phyloP scores from a whole-genome alignment of 225 moss, liverwort and hornwort species.

The Physcomitrellopsis africana region DNA sequence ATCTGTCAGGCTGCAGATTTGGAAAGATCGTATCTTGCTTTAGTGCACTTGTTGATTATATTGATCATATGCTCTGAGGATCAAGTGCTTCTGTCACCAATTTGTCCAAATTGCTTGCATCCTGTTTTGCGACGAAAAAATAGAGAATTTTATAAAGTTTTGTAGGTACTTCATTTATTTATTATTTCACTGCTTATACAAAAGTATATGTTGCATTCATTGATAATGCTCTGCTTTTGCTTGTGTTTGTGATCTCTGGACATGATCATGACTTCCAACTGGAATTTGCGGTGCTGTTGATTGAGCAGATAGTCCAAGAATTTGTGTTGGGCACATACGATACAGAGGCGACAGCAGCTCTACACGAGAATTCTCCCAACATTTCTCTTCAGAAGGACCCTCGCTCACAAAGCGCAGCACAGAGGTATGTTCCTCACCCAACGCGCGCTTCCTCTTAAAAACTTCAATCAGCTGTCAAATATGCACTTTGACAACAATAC shows the following conservation, averaged over 20 bases:
- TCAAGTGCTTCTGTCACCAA: background rate
- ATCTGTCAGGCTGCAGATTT: background rate
- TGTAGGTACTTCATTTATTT: background rate
- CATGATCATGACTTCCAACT: background rate
- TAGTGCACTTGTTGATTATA: background rate
- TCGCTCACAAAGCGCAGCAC: slow-evolving; percentile 69
- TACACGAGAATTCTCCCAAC: slow-evolving; percentile 53
- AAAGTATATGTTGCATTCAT: background rate
- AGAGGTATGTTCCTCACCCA: slow-evolving; percentile 40
- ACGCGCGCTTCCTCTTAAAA: background rate
- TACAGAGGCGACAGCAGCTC: slow-evolving; percentile 50
- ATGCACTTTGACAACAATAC: no score
- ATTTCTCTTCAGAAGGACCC: slow-evolving; percentile 68
- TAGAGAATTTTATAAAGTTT: background rate
- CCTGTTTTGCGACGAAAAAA: background rate
- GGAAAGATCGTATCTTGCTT: background rate
- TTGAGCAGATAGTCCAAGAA: slow-evolving; percentile 51
- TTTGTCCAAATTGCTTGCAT: background rate
- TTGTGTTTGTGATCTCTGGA: background rate
- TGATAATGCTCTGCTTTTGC: background rate
- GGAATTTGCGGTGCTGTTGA: background rate
- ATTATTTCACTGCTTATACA: background rate
- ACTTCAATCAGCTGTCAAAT: background rate
- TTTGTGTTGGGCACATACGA: slow-evolving; percentile 62
- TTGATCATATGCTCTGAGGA: background rate